phyloP scores from a whole-genome alignment of 1,284 basidiomycete species.

The Tilletia setariae region DNA sequence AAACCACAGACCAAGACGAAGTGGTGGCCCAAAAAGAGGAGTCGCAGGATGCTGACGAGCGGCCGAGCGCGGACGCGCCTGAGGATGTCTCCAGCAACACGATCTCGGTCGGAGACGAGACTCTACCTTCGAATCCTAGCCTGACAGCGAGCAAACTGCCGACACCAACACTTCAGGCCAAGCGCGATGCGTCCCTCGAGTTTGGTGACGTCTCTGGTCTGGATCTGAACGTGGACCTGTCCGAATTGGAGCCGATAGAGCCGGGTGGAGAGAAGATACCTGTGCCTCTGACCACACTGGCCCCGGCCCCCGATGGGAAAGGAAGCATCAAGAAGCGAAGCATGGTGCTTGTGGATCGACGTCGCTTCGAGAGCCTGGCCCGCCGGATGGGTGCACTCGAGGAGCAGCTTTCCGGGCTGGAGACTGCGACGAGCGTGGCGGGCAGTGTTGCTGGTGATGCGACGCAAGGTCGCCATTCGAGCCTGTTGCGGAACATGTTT shows the following conservation, averaged over 20 bases:
- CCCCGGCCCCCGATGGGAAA: constrained; percentile 37
- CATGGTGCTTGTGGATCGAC: constrained; percentile 44
- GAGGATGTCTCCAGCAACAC: background rate
- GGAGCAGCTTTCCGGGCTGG: constrained; percentile 20
- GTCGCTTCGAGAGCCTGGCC: constrained; percentile 41
- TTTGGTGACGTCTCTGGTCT: constrained; percentile 7
- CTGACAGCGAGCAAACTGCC: constrained; percentile 7
- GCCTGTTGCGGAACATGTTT: background rate
- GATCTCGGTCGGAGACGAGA: background rate
- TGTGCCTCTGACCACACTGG: constrained; percentile 35
- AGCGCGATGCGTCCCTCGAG: constrained; percentile 8
- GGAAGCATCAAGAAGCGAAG: constrained; percentile 40
- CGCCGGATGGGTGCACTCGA: constrained; percentile 37
- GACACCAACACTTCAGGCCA: constrained; percentile 10
- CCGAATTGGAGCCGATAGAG: constrained; percentile 11
- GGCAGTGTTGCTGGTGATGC: background rate
- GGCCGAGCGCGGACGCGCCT: too few species aligned
- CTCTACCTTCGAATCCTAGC: background rate
- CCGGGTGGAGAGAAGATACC: constrained; percentile 23
- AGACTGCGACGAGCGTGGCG: background rate
- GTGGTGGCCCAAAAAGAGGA: too few species aligned
- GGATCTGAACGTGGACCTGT: background rate
- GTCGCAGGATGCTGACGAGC: too few species aligned
- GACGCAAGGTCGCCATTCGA: background rate
- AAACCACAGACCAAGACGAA: too few species aligned